phyloP scores from a whole-genome alignment of 352 stramenopile genomes.

The Globisporangium recalcitrans region DNA sequence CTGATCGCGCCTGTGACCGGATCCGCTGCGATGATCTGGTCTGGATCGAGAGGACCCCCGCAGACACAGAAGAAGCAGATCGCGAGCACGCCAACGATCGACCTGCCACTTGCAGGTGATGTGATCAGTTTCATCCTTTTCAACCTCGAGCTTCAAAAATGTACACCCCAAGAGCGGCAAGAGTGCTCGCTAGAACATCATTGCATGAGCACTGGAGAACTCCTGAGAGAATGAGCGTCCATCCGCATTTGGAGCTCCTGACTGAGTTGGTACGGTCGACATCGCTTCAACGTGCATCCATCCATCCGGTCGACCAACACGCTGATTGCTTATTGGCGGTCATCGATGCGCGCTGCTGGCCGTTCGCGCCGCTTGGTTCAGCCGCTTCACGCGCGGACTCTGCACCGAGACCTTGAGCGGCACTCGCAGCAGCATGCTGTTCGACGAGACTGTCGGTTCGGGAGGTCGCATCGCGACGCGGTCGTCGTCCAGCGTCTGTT shows the following conservation, averaged over 20 bases:
- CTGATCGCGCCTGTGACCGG: slow-evolving; percentile 18
- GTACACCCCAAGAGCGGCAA: too few species aligned
- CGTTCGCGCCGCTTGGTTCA: not conserved
- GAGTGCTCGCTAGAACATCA: too few species aligned
- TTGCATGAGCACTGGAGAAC: too few species aligned
- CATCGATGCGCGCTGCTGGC: not conserved
- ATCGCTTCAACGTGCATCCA: not conserved
- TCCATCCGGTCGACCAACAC: not conserved
- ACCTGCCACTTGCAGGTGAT: too few species aligned
- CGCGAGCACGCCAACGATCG: slow-evolving; percentile 5
- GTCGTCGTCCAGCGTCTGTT: not conserved
- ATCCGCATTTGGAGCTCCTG: too few species aligned
- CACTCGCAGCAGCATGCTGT: not conserved
- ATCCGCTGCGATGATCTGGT: slow-evolving; percentile 21
- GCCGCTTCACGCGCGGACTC: slow-evolving; percentile 7
- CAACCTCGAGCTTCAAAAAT: too few species aligned
- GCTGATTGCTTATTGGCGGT: not conserved
- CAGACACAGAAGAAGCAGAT: slow-evolving; percentile 25
- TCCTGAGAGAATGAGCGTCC: too few species aligned
- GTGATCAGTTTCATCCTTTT: too few species aligned
- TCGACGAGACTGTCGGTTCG: not conserved
- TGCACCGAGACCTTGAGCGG: not conserved
- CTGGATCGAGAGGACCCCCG: slow-evolving; percentile 14
- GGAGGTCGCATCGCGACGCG: not conserved
- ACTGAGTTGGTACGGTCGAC: too few species aligned